Evolutionary conservation across 192 early-diverging fungal species (phyloP).

Genomic region (Ambispora gerdemannii): DNA sequence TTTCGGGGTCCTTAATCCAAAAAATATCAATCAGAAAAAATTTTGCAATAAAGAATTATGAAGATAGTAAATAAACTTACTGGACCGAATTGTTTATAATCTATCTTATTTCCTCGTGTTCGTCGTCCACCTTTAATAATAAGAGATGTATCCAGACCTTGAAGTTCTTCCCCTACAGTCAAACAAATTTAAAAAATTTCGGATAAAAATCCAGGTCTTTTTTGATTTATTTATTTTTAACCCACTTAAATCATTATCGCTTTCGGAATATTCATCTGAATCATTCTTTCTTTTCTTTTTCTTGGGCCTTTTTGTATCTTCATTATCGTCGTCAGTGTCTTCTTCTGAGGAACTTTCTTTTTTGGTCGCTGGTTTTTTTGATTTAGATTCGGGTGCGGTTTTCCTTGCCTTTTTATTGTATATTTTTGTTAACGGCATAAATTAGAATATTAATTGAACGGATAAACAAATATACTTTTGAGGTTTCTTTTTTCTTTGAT

Average conservation of each 20-base stretch:
- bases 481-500: not conserved
- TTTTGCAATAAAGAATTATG: not conserved
- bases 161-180: slow-evolving; percentile 53
- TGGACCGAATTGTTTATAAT: slow-evolving; percentile 66
- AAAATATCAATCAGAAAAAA: no score
- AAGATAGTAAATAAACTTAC: slow-evolving; percentile 22
- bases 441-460: not conserved
- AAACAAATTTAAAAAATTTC: not conserved
- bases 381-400: not conserved
- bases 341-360: not conserved
- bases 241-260: not conserved
- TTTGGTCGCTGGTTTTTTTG: not conserved
- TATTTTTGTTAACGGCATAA: no score
- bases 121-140: slow-evolving; percentile 65
- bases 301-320: slow-evolving; percentile 4
- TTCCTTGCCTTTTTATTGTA: not conserved
- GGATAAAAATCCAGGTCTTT: not conserved
- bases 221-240: not conserved
- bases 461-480: not conserved
- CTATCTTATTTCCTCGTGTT: slow-evolving; percentile 70
- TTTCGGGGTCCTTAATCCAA: no score
- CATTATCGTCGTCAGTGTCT: not conserved
- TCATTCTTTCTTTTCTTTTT: not conserved
- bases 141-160: slow-evolving; percentile 55
- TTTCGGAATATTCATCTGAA: not conserved